Base-by-base conservation (phyloP, 495 filamentous ascomycete species). In the Bacidia rubella region DNA sequence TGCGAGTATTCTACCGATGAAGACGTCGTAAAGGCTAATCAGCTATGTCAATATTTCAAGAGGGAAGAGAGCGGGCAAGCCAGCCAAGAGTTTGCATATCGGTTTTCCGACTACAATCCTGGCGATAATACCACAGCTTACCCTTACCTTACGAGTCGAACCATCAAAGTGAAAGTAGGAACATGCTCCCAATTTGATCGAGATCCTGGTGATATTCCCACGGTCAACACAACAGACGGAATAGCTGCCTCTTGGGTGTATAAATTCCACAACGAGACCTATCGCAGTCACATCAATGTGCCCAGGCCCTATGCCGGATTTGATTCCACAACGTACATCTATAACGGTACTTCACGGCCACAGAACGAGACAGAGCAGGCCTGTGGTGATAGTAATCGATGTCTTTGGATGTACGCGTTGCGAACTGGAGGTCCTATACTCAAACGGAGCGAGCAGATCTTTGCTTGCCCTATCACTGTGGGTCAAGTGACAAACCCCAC, bases 321-420 rank as follows among this genome's bases (percentile, higher is more conserved):
- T 25, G 53, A 54, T 29, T 27, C 49, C 11, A 61, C 59, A 15
- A 61, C 59, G 11, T 58, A 58, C 26, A 56, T 56, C 43, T 61
- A 58, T 38, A 46, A 32, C n/a, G 59, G 59, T 40, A 22, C 32
- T 19, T 2, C 27, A 19, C 15, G n/a, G n/a, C 59, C 59, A 22
- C 26, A 53, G n/a, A 54, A 56, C 17, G 59, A 32, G 29, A 48
- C 40, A 12, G 46, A 45, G 3, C 25, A 26, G 19, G 19, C 24
- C 22, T 61, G 59, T 35, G 59, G 59, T n/a, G 29, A 35, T n/a
- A n/a, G n/a, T n/a, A 47, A 47, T 22, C 59, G 56, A 15, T 61
- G 59, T 43, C 52, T 61, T 22, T 44, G 32, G 44, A 52, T 61
- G 26, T 61, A 45, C 23, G 59, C 59, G 3, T 47, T 22, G 2